Evolutionary conservation across 2,329 filamentous ascomycete genomes (phyloP), one percentile per base, ranked within the genome.

Genomic region (Sclerotinia trifoliorum): DNA sequence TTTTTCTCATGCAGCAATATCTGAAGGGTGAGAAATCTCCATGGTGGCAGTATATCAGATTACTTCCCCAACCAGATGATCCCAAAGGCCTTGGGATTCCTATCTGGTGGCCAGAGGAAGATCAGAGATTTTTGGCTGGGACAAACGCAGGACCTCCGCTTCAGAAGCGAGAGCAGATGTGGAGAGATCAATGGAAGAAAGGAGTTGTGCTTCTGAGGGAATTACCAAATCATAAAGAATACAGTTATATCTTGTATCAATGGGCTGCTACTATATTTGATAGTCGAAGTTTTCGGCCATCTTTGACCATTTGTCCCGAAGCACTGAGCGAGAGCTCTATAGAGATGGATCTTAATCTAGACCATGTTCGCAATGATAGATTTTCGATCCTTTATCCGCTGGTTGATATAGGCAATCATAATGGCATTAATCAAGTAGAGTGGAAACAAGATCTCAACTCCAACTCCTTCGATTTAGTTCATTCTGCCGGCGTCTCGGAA

Each of bases 391-490:
- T 93, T 6, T 81, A 92, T 46, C 90, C 90, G 1, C 80, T 92
- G 4, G 85, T 92, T 68, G 90, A 93, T 75, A 82, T 93, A 39
- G 86, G 86, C 15, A 93, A 93, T 74, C 90, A 93, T 75, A 84
- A 85, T 64, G 88, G 88, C 60, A 79, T 84, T 26, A 83, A 87
- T 0, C 79, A 83, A 54, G 84, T 88, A 0, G 78, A 81, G 54
- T 93, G 90, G 90, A 80, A 84, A 32, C 80, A 83, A 2, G 77
- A 83, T 82, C 15, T 74, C 79, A 19, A 17, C 10, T 70, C 73
- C 4, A 71, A 72, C 19, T 58, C 71, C 26, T 87, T 84, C 69
- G 78, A 76, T 11, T 79, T 88, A 13, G 74, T 77, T 21, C 80
- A 82, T 11, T 76, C 75, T 24, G 79, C 80, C 67, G 70, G 73